These are phyloP conservation scores for Aphanoascus verrucosus DNA, from an alignment of 2,329 filamentous ascomycete genomes.

Conservation along the genomic window DNA sequence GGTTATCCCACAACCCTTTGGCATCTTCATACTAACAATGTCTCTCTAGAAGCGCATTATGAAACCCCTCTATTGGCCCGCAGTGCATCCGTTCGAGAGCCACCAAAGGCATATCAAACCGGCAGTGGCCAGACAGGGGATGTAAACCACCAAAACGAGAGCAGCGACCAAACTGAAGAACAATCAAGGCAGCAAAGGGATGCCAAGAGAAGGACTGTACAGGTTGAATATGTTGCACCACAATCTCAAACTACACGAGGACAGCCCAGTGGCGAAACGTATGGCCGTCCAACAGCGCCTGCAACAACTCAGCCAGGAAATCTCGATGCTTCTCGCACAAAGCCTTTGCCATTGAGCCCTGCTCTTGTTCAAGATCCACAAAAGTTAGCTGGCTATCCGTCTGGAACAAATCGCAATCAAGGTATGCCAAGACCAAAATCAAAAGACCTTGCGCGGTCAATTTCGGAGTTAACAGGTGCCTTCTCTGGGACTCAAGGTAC, in stretches of 20 bases:
- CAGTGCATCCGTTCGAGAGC: conserved; percentile 85
- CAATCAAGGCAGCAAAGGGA: conserved; percentile 42
- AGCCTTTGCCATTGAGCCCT: conserved; percentile 51
- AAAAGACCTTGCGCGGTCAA: conserved; percentile 43
- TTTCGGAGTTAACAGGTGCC: conserved; percentile 48
- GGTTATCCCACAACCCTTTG: neutral
- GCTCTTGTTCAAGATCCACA: conserved; percentile 36
- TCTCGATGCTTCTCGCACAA: conserved; percentile 25
- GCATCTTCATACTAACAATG: neutral
- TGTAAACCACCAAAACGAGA: conserved; percentile 61
- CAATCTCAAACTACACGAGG: conserved; percentile 74
- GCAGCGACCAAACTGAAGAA: conserved; percentile 57
- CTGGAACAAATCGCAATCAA: conserved; percentile 18
- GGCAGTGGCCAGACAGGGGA: conserved; percentile 41
- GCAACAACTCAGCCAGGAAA: neutral
- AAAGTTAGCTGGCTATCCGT: conserved; percentile 12
- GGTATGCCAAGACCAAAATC: conserved; percentile 35
- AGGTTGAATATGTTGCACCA: conserved; percentile 94
- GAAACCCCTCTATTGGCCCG: conserved; percentile 59
- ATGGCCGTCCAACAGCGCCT: neutral
- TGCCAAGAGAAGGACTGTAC: conserved; percentile 84
- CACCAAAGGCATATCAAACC: conserved; percentile 49
- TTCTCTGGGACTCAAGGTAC: conserved; percentile 38
- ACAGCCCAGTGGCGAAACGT: conserved; percentile 30
- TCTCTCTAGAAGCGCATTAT: conserved; percentile 38